phyloP scores from a whole-genome alignment of 495 filamentous ascomycete species.

The Neurospora pannonica region DNA sequence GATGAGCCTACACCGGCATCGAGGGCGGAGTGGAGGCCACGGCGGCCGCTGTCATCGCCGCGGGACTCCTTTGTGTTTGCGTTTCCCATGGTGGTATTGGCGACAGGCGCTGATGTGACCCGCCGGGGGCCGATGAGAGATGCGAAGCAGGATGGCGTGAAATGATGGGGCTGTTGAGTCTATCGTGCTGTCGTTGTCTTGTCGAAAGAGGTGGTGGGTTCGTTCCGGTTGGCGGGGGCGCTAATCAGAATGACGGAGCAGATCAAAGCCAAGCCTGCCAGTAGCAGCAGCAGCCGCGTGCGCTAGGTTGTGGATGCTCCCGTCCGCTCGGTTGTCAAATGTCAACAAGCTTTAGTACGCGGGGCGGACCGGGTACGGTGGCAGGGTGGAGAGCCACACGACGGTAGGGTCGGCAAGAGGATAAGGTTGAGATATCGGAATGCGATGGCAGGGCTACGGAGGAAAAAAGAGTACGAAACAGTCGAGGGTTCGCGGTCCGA shows the following conservation, averaged over 20 bases:
- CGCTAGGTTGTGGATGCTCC: neutral
- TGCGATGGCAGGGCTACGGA: neutral
- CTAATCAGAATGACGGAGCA: neutral
- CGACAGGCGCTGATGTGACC: neutral
- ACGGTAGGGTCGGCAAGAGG: neutral
- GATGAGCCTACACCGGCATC: slow-evolving; percentile 12
- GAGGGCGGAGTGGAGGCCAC: slow-evolving; percentile 12
- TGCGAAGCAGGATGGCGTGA: neutral
- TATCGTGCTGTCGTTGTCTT: neutral
- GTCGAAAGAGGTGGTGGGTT: neutral
- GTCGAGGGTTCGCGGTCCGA: neutral
- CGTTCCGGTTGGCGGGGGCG: neutral
- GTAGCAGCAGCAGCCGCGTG: neutral
- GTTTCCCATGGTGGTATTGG: slow-evolving; percentile 19
- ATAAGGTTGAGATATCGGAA: neutral
- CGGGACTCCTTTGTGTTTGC: slow-evolving; percentile 24
- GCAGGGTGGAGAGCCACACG: neutral
- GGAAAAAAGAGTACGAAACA: neutral
- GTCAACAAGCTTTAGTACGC: neutral
- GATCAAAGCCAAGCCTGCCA: neutral
- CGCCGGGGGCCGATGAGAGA: neutral
- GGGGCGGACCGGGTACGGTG: neutral
- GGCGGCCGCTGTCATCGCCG: slow-evolving; percentile 13
- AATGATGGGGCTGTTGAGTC: neutral
- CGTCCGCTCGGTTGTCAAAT: neutral